phyloP scores from a whole-genome alignment of 2,329 filamentous ascomycete species.

The Curvularia verruculosa region DNA sequence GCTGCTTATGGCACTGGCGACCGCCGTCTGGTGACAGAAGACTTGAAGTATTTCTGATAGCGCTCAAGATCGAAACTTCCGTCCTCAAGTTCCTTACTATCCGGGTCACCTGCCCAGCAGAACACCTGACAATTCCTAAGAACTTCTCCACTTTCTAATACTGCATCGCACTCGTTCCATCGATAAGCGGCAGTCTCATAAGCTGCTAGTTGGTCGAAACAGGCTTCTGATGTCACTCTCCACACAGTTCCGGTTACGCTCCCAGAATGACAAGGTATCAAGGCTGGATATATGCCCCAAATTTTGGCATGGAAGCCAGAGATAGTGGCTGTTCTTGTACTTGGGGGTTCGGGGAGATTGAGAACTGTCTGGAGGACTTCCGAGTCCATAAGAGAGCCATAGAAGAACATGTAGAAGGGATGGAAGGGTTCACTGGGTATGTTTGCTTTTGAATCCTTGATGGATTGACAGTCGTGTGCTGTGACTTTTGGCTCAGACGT shows the following conservation, averaged over 20 bases:
- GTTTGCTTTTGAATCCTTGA: slow-evolving; percentile 10
- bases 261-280: slow-evolving; percentile 10
- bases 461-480: slow-evolving; percentile 6
- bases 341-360: slow-evolving; percentile 27
- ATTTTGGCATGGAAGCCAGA: slow-evolving; percentile 36
- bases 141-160: slow-evolving; percentile 17
- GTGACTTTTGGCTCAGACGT: slow-evolving; percentile 7
- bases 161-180: slow-evolving; percentile 23
- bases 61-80: slow-evolving; percentile 32
- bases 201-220: slow-evolving; percentile 24
- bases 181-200: slow-evolving; percentile 33
- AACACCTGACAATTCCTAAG: slow-evolving; percentile 23
- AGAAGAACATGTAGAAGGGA: slow-evolving; percentile 40
- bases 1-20: not conserved
- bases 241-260: slow-evolving; percentile 23
- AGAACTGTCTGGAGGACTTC: slow-evolving; percentile 39
- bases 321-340: slow-evolving; percentile 29
- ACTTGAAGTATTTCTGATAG: slow-evolving; percentile 33
- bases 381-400: slow-evolving; percentile 43
- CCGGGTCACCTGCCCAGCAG: slow-evolving; percentile 27
- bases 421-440: slow-evolving; percentile 21
- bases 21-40: slow-evolving; percentile 18
- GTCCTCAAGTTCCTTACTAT: slow-evolving; percentile 32
- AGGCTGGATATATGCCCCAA: slow-evolving; percentile 43
- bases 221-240: slow-evolving; percentile 16